These are phyloP conservation scores for Echria macrotheca DNA, from an alignment of 495 filamentous ascomycete species.

Conservation along the genomic window DNA sequence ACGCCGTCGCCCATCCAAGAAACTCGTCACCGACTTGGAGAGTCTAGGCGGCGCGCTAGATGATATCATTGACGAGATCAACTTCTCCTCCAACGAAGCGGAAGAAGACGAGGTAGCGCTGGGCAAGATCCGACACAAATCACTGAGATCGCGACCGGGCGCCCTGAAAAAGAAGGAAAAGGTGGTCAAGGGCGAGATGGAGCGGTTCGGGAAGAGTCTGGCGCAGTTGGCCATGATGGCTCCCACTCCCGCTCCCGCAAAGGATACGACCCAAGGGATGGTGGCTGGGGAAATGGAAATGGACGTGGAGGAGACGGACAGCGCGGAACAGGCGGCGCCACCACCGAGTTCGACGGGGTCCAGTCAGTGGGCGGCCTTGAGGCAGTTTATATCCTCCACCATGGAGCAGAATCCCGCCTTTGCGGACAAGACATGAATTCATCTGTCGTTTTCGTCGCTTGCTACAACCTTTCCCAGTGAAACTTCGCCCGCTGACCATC, in stretches of 20 bases:
- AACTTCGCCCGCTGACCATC: no score
- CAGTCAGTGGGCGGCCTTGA: conserved; percentile 62
- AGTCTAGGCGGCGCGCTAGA: conserved; percentile 75
- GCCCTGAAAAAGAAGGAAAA: conserved; percentile 78
- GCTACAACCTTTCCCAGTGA: no score
- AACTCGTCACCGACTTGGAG: conserved; percentile 70
- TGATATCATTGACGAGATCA: conserved; percentile 37
- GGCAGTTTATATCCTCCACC: conserved; percentile 63
- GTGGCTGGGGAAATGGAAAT: neutral
- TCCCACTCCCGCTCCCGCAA: conserved; percentile 16
- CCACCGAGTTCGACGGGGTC: conserved; percentile 35
- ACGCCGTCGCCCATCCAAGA: conserved; percentile 65
- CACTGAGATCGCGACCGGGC: conserved; percentile 65
- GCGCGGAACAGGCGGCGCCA: conserved; percentile 13
- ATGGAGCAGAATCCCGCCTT: conserved; percentile 71
- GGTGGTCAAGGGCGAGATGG: conserved; percentile 69
- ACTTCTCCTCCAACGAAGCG: conserved; percentile 30
- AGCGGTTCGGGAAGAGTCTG: conserved; percentile 77
- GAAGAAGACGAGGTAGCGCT: conserved; percentile 32
- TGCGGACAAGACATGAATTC: conserved; percentile 15
- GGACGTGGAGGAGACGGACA: no score
- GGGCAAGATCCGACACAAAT: conserved; percentile 60
- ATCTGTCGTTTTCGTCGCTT: no score
- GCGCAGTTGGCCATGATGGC: conserved; percentile 54
- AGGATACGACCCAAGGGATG: neutral